Conservation (phyloP, 768 basidiomycete genomes). For the Favolaschia claudopus region DNA sequence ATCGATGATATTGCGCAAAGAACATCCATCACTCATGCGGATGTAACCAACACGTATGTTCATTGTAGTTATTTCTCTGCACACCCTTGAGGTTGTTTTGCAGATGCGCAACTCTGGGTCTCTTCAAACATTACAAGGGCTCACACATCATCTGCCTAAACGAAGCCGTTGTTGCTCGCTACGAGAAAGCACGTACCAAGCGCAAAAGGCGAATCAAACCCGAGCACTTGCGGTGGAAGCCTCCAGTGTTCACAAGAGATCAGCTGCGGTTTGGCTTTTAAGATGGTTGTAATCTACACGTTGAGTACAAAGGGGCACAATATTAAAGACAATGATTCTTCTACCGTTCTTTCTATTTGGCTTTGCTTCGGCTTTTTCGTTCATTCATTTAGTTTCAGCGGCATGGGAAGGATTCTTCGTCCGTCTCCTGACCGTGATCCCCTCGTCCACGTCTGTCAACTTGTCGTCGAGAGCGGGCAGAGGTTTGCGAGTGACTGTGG, state of each 20-base stretch:
- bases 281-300: slow-evolving; percentile 18
- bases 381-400: no score
- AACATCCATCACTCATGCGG: slow-evolving; percentile 93
- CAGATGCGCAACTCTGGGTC: slow-evolving; percentile 91
- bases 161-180: slow-evolving; percentile 89
- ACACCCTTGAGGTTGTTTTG: slow-evolving; percentile 18
- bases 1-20: slow-evolving; percentile 97
- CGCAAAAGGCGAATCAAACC: slow-evolving; percentile 80
- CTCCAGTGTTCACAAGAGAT: slow-evolving; percentile 90
- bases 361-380: background rate
- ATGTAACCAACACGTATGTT: slow-evolving; percentile 98
- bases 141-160: slow-evolving; percentile 93
- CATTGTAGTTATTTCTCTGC: slow-evolving; percentile 18
- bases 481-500: slow-evolving; percentile 54
- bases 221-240: slow-evolving; percentile 89
- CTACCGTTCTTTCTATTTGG: background rate
- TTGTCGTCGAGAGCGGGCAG: slow-evolving; percentile 34
- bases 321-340: background rate
- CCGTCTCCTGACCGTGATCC: slow-evolving; percentile 16
- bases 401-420: no score
- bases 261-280: slow-evolving; percentile 82
- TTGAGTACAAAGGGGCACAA: background rate
- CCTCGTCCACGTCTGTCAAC: slow-evolving; percentile 29
- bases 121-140: slow-evolving; percentile 97
- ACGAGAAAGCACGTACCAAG: slow-evolving; percentile 85